Evolutionary conservation across 306 rosid genomes (phyloP).

Genomic region (Carpinus fangiana): DNA sequence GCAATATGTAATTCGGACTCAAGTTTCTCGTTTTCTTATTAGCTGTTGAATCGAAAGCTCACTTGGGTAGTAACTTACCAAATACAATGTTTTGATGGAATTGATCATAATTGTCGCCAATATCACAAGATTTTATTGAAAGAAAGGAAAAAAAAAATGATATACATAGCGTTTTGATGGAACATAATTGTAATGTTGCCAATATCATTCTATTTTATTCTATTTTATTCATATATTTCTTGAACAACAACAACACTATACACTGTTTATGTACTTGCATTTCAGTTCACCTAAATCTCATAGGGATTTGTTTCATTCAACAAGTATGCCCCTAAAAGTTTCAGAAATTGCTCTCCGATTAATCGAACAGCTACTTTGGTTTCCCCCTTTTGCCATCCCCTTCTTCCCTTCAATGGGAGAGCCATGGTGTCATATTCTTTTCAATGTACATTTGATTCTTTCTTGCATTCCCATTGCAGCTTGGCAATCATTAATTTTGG

Average conservation of each 20-base stretch:
- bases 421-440: background rate
- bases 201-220: background rate
- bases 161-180: too few relatives aligned
- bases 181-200: too few relatives aligned
- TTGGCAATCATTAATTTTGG: background rate
- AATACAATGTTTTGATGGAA: too few relatives aligned
- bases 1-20: too few relatives aligned
- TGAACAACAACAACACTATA: background rate
- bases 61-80: too few relatives aligned
- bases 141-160: too few relatives aligned
- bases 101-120: too few relatives aligned
- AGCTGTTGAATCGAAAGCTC: slow-evolving; percentile 3
- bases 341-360: background rate
- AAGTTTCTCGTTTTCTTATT: too few relatives aligned
- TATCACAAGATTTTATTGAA: too few relatives aligned
- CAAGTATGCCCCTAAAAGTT: background rate
- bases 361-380: background rate
- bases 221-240: background rate
- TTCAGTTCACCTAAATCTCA: background rate
- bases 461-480: background rate
- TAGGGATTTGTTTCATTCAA: background rate
- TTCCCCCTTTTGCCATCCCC: background rate
- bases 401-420: background rate
- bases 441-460: background rate
- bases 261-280: background rate